Percentiles rank a stretch among this genome's conserved stretches.
phyloP scores from a whole-genome alignment of 2,329 filamentous ascomycete species.

The Stromatinia cepivora region DNA sequence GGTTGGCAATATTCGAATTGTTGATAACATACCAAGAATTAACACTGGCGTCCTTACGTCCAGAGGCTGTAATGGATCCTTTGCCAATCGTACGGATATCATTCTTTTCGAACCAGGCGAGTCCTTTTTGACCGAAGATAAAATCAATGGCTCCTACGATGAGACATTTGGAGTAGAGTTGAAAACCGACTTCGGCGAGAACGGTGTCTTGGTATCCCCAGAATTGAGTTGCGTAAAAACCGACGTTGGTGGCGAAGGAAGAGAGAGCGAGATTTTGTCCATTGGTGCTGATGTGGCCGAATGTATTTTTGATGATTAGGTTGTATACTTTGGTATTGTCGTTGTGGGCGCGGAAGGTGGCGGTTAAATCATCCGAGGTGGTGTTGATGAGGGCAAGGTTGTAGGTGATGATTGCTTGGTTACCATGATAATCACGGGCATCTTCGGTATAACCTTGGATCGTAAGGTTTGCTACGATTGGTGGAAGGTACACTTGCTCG shows the following conservation, averaged over 20 bases:
- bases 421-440: conserved; percentile 48
- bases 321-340: conserved; percentile 59
- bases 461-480: conserved; percentile 49
- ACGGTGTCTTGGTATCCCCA: conserved; percentile 58
- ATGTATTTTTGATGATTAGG: conserved; percentile 49
- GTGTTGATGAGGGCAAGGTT: conserved; percentile 45
- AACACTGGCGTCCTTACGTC: conserved; percentile 43
- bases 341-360: conserved; percentile 39
- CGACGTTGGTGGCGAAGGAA: conserved; percentile 52
- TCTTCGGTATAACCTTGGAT: conserved; percentile 55
- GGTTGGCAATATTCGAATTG: conserved; percentile 49
- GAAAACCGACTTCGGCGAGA: conserved; percentile 50
- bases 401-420: conserved; percentile 50
- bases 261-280: conserved; percentile 57
- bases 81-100: conserved; percentile 47
- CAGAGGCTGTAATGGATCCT: conserved; percentile 51
- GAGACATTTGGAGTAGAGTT: conserved; percentile 56
- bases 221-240: conserved; percentile 58
- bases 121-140: conserved; percentile 55
- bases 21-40: conserved; percentile 56
- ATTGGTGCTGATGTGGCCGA: conserved; percentile 37
- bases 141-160: conserved; percentile 61
- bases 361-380: conserved; percentile 46
- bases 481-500: conserved; percentile 56
- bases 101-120: conserved; percentile 52